Conservation (phyloP, 768 basidiomycete genomes). For the Inosperma sp. region DNA sequence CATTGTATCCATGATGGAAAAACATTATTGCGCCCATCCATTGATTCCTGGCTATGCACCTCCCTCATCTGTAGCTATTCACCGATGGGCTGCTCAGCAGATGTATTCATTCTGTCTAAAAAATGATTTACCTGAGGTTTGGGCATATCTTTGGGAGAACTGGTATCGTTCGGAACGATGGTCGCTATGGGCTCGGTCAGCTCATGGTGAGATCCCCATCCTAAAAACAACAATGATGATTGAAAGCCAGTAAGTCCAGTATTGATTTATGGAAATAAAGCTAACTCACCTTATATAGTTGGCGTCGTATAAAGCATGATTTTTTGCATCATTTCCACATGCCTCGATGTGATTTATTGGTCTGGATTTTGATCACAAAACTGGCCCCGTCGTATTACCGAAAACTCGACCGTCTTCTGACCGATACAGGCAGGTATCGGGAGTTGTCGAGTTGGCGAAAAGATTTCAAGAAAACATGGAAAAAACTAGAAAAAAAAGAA, state of each 20-base stretch:
- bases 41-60: conserved; percentile 17
- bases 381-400: conserved; percentile 27
- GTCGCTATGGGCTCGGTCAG: not conserved
- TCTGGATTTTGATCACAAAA: conserved; percentile 29
- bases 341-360: conserved; percentile 30
- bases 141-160: conserved; percentile 19
- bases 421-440: conserved; percentile 20
- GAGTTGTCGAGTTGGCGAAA: conserved; percentile 24
- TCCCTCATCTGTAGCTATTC: conserved; percentile 11
- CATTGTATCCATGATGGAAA: conserved; percentile 23
- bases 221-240: conserved; percentile 4
- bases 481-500: conserved; percentile 11
- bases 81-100: conserved; percentile 20
- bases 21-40: conserved; percentile 21
- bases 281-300: conserved; percentile 30
- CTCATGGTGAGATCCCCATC: not conserved
- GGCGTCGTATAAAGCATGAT: conserved; percentile 32
- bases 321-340: conserved; percentile 31
- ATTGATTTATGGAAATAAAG: no score
- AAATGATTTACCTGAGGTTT: conserved; percentile 19
- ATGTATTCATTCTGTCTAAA: conserved; percentile 24
- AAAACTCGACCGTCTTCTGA: conserved; percentile 20
- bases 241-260: conserved; percentile 3
- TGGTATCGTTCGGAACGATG: not conserved
- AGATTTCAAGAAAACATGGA: conserved; percentile 24